phyloP scores from a whole-genome alignment of 495 filamentous ascomycete species.

The Podospora comata region DNA sequence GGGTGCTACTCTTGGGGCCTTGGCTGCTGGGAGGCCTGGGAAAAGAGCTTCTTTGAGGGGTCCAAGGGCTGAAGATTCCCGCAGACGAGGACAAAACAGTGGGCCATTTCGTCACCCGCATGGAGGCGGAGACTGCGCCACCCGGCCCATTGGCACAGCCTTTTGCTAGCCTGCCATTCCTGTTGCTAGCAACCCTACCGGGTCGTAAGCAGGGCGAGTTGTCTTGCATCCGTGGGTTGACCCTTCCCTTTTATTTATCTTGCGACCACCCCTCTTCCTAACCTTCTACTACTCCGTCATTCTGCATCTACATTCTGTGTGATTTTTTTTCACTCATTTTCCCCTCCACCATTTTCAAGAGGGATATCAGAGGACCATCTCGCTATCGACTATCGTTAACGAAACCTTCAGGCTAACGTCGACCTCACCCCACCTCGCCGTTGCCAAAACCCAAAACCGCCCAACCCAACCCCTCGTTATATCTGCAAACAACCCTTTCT shows the following conservation, averaged over 20 bases:
- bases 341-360: not conserved
- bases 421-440: conserved; percentile 1
- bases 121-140: conserved; percentile 19
- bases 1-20: not conserved
- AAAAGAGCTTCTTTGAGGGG: not conserved
- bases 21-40: not conserved
- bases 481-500: not conserved
- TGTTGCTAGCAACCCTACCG: not conserved
- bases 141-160: conserved; percentile 15
- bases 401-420: not conserved
- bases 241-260: conserved; percentile 15
- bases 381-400: not conserved
- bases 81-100: conserved; percentile 5
- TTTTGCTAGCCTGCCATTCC: conserved; percentile 4
- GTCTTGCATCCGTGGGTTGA: conserved; percentile 6
- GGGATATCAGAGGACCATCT: not conserved
- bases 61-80: not conserved
- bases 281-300: not conserved
- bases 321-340: not conserved
- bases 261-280: not conserved
- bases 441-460: not conserved
- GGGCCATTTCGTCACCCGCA: conserved; percentile 14
- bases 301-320: conserved; percentile 1
- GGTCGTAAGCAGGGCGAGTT: not conserved
- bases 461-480: not conserved